Base-by-base conservation (phyloP, 257 asterid species). In the Nicotiana undulata region DNA sequence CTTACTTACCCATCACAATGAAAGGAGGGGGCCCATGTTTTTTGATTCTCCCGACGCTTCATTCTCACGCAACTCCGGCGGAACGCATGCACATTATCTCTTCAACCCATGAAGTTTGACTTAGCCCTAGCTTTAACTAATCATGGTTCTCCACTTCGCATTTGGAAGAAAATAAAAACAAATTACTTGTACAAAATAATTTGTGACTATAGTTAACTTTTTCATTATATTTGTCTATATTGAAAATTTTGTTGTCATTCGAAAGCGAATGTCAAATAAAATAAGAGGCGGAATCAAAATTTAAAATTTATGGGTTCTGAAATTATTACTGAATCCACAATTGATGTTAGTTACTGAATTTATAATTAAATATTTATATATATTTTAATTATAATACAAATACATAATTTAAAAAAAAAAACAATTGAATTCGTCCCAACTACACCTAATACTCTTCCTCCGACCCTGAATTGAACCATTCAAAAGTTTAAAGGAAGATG, bases 41-140 rank as follows among this genome's bases (percentile, higher is more conserved):
- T 28, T 28, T 46, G 22, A 75, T 58, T 75, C 40, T 20, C 26
- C 29, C 79, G 20, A 68, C 66, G 84, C 86, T 85, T 85, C 72
- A 51, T 29, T 82, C 78, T 80, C 84, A 82, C 86, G 86, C 88
- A 68, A 64, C 83, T 79, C 24, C 13, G 6, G 34, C 18, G 28
- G 68, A 61, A 24, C 67, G 46, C 84, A 40, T 12, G 61, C 66
- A 34, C 20, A 0, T 28, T 15, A 67, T 28, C 59, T 56, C 63
- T 40, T 40, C 3, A 40, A 40, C 11, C 13, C 76, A 46, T 26
- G 31, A 31, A 0, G 5, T 63, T 63, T 63, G 70, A 26, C 70
- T 61, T 60, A 7, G 16, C 4, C 49, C 18, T 46, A 16, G 12
- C 49, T 40, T 40, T 31, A 65, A 46, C 34, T 31, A 31, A 65